Conservation (phyloP, 352 stramenopile genomes). For the Thalassiosira livingstoniorum region DNA sequence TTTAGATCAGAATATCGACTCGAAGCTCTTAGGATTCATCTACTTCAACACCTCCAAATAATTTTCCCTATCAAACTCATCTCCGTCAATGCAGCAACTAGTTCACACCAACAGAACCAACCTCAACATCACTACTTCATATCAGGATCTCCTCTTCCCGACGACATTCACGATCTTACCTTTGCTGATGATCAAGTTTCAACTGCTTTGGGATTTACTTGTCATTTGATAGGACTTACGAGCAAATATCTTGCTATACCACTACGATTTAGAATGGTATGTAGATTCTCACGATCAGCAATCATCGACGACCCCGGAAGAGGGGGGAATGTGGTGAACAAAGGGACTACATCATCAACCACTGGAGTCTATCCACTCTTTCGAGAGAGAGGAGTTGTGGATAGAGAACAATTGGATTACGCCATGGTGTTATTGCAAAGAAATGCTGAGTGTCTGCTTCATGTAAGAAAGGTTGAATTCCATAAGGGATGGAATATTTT, state of each 20-base stretch:
- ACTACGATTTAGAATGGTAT: slow-evolving; percentile 72
- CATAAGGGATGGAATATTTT: slow-evolving; percentile 64
- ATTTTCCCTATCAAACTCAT: slow-evolving; percentile 72
- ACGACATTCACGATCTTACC: slow-evolving; percentile 58
- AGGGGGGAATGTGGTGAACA: slow-evolving; percentile 3
- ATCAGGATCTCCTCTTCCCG: slow-evolving; percentile 57
- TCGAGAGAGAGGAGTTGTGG: slow-evolving; percentile 53
- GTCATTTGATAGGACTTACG: slow-evolving; percentile 70
- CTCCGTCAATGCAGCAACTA: slow-evolving; percentile 3
- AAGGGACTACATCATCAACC: not conserved
- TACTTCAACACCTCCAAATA: slow-evolving; percentile 65
- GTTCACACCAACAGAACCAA: too few relatives aligned
- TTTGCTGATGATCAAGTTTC: slow-evolving; percentile 75
- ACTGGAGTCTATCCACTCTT: slow-evolving; percentile 67
- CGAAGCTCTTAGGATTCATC: slow-evolving; percentile 63
- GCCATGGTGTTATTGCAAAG: slow-evolving; percentile 62
- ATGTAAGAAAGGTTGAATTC: slow-evolving; percentile 43
- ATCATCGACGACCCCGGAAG: slow-evolving; percentile 59
- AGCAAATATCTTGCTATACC: slow-evolving; percentile 75
- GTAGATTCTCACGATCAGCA: slow-evolving; percentile 75
- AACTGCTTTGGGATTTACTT: slow-evolving; percentile 68
- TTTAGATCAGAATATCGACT: slow-evolving; percentile 50
- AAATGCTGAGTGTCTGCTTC: slow-evolving; percentile 73
- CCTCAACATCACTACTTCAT: slow-evolving; percentile 61
- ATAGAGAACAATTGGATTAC: slow-evolving; percentile 70